Evolutionary conservation across 176 grass and related monocot genomes (phyloP), one percentile per base, ranked within the genome.

Genomic region (Thalia dealbata): DNA sequence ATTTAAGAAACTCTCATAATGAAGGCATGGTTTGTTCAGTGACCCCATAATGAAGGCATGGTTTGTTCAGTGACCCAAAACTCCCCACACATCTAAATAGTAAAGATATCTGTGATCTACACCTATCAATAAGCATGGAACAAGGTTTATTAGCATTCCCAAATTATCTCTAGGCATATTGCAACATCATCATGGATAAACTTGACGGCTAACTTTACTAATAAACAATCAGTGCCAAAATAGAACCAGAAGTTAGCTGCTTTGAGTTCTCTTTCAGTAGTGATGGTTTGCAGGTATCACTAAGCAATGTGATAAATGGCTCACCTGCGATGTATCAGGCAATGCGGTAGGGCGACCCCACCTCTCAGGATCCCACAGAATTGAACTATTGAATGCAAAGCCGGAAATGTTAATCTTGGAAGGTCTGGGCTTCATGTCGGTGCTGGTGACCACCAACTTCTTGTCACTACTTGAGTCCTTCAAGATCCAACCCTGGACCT

Each of bases 401-500:
- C 75, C 79, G 3, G 82, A 83, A 0, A 85, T 74, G 61, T 79
- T 83, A 25, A 89, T 83, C 74, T 69, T 76, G 2, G n/a, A 27
- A 69, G 72, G 46, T 29, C 58, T 74, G 19, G 61, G 41, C 35
- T 16, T 62, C 11, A 19, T 48, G 73, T 38, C 58, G 1, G 65
- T 44, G 21, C 25, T 14, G 28, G 24, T 32, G 9, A 30, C 3
- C 70, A 54, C 3, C 14, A 72, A 22, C 14, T 18, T 54, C 18
- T 30, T 78, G 23, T 85, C 89, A 18, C 81, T 58, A 7, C 70
- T 87, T 18, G 81, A 73, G 66, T 99, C 78, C 69, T 77, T 81
- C 25, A 88, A 86, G 83, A 88, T 85, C 95, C 95, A 99, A 52
- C 90, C 95, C 3, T 83, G 48, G 0, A 99, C 88, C 72, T 95